A percentile compares a stretch with the other conserved stretches of the same genome.
Conservation (phyloP, 2,329 filamentous ascomycete genomes). For the Tolypocladium tropicale region DNA sequence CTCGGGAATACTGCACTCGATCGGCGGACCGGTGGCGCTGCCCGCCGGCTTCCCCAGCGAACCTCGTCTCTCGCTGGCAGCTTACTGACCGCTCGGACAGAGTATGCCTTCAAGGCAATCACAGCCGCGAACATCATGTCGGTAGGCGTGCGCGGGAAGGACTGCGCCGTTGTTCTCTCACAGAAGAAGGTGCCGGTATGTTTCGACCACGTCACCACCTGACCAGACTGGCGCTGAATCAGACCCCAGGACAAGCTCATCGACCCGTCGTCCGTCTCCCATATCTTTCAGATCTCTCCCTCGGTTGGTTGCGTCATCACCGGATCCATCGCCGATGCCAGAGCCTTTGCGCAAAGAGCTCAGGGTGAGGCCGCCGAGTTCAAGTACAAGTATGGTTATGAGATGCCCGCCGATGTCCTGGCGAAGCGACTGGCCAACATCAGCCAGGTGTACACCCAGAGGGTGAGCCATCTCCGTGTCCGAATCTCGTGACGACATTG, state of each 20-base stretch:
- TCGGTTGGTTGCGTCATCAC: constrained; percentile 98
- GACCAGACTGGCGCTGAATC: constrained; percentile 1
- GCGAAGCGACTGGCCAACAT: constrained; percentile 98
- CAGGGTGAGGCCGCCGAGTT: constrained; percentile 96
- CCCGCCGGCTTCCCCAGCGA: not conserved
- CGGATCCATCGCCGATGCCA: constrained; percentile 92
- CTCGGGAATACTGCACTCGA: not conserved
- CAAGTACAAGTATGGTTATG: constrained; percentile 96
- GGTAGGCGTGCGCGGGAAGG: constrained; percentile 88
- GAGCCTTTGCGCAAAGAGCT: constrained; percentile 85
- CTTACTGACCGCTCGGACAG: constrained; percentile 34
- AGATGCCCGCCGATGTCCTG: constrained; percentile 97
- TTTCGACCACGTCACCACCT: constrained; percentile 9
- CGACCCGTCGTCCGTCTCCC: constrained; percentile 90
- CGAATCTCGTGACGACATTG: too few species aligned
- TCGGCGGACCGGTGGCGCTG: not conserved
- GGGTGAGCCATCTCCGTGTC: constrained; percentile 47
- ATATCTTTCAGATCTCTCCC: constrained; percentile 94
- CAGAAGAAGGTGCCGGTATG: constrained; percentile 99
- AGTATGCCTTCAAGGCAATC: constrained; percentile 99
- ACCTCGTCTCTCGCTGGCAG: not conserved
- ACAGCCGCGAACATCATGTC: constrained; percentile 99
- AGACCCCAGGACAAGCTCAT: constrained; percentile 84
- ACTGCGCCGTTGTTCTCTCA: constrained; percentile 92
- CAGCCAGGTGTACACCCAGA: constrained; percentile 97